Evolutionary conservation across 805 yeast genomes (phyloP), one percentile per base, ranked within the genome.

Genomic region (Saccharomycopsis fibuligera): DNA sequence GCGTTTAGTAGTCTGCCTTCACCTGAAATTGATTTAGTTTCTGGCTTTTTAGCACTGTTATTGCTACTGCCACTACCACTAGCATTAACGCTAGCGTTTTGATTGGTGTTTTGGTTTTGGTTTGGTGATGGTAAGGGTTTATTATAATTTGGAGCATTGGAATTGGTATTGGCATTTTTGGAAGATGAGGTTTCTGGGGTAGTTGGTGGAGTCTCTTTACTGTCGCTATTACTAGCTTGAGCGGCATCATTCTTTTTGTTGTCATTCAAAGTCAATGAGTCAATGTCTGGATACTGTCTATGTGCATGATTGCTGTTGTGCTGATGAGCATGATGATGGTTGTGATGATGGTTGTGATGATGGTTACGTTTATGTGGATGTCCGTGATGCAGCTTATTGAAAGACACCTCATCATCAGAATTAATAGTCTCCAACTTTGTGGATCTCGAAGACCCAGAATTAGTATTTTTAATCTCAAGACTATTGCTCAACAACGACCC

Each of bases 1-100:
- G 91, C 89, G 55, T 76, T 75, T 50, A 84, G 65, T 35, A 86
- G 67, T 54, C 95, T 71, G 41, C 79, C 84, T 23, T 83, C 89
- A 3, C 95, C 95, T n/a, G n/a, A n/a, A n/a, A n/a, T n/a, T n/a
- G n/a, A n/a, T n/a, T n/a, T n/a, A 47, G 78, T 73, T 47, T 78
- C 69, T 45, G 75, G 73, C 3, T 86, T 78, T 0, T 89, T 85
- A 9, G 35, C 36, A 16, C 23, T 30, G n/a, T n/a, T n/a, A n/a
- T n/a, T n/a, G n/a, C n/a, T n/a, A 22, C 19, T 36, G 14, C 17
- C 24, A 27, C 30, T 19, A 16, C 41, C 25, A 8, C 42, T 27
- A 8, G 31, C 10, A 27, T 27, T 27, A 12, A 12, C 31, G 8
- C 12, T 22, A 6, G 22, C 4, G 47, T 61, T 59, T 14, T 44